Conservation (phyloP, 108 stramenopile species). For the Cyclotella choctawhatcheeana region DNA sequence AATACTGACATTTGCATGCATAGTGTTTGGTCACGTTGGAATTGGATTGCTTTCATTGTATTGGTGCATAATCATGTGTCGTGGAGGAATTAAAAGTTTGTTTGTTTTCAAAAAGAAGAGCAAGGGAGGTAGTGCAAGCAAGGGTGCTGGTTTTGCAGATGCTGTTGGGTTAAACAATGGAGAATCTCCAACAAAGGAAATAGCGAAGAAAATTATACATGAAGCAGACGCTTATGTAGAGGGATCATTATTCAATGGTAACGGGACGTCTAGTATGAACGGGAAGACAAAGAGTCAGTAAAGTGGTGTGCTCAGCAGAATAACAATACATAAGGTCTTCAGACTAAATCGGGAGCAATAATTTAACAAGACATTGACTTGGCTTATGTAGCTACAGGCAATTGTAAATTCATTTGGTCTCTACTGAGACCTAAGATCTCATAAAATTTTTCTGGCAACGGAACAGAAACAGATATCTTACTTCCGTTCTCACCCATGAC, state of each 20-base stretch:
- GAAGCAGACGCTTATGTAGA: slow-evolving; percentile 9
- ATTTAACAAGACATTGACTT: no score
- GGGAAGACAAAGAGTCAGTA: slow-evolving; percentile 4
- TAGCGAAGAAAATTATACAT: slow-evolving; percentile 3
- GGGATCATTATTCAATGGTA: slow-evolving; percentile 2
- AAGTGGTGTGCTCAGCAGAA: no score
- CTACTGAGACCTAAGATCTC: no score
- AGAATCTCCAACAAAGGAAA: background rate
- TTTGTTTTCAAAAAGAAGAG: slow-evolving; percentile 45
- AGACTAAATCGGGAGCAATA: no score
- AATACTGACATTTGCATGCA: slow-evolving; percentile 35
- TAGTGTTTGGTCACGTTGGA: slow-evolving; percentile 45
- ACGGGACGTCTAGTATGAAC: background rate
- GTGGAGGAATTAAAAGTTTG: slow-evolving; percentile 37
- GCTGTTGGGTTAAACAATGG: slow-evolving; percentile 11
- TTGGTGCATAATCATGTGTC: slow-evolving; percentile 45
- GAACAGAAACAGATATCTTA: no score
- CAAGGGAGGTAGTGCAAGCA: background rate
- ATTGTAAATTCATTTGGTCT: no score
- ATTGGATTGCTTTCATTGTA: slow-evolving; percentile 48
- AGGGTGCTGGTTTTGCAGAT: slow-evolving; percentile 39
- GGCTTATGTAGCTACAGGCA: no score
- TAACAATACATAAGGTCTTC: no score
- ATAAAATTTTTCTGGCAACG: no score
- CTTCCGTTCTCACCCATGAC: no score